Base-by-base conservation (phyloP, 495 filamentous ascomycete species). In the Trichoderma asperelloides region DNA sequence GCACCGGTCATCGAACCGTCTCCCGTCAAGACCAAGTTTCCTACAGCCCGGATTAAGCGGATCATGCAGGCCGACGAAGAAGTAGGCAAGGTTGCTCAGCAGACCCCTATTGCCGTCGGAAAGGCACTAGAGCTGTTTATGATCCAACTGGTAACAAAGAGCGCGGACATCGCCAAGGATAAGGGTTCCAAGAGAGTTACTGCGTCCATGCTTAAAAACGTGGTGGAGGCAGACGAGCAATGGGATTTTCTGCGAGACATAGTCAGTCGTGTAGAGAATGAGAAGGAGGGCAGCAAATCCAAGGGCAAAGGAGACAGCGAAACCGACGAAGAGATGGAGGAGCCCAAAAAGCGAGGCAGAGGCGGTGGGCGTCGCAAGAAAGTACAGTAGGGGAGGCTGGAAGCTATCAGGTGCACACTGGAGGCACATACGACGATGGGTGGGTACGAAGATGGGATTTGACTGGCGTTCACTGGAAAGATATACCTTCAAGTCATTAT, bases 61-160 rank as follows among this genome's bases (percentile, higher is more conserved):
- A 98, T 99, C 69, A 98, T 99, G 95, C 95, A 99, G 77, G 95
- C 95, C 8, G 95, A 99, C 73, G 95, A 99, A 73, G 95, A 99
- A 78, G 93, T 99, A 2, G 95, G 95, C 49, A 99, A 99, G 79
- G 96, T 99, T 3, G 92, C 95, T 9, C 96, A 98, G 78, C 94
- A 97, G 27, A 96, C 93, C 6, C 93, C 93, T 2, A 93, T 96
- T 71, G 93, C 91, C 62, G 93, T 97, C 64, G 92, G 92, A 70
- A 97, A 98, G 79, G 95, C 95, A 27, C 81, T 98, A 3, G 95
- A 98, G 79, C 83, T 98, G 21, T 98, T 98, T 76, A 98, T 98
- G 93, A 93, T 97, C 70, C 86, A 87, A 41, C 84, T 99, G 62
- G 93, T 97, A 62, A 89, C 87, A 40, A 92, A 92, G 77, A 89